Evolutionary conservation across 2,329 filamentous ascomycete genomes (phyloP).

Genomic region (Tolypocladium paradoxum): DNA sequence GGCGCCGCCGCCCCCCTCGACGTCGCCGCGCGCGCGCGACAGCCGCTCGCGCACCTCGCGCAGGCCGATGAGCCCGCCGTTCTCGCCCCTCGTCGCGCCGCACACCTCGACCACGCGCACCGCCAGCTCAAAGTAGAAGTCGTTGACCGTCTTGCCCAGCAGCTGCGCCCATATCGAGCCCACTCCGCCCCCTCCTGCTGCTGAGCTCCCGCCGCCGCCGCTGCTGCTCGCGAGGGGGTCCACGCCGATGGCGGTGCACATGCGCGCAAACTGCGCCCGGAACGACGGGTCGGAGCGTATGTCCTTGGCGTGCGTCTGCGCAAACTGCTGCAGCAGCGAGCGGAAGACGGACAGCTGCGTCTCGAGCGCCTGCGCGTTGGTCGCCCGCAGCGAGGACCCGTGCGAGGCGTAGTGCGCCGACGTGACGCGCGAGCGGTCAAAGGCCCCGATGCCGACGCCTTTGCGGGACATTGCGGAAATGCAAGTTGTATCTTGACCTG

Average conservation of each 20-base stretch:
- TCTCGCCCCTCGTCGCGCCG: conserved; percentile 73
- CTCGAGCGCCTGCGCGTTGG: conserved; percentile 75
- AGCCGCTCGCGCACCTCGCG: conserved; percentile 70
- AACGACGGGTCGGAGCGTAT: conserved; percentile 94
- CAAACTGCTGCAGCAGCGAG: conserved; percentile 88
- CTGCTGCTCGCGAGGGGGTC: conserved; percentile 64
- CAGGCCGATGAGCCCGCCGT: conserved; percentile 83
- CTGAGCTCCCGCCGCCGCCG: conserved; percentile 24
- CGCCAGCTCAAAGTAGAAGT: conserved; percentile 97
- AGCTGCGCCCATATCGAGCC: conserved; percentile 87
- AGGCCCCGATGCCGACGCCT: conserved; percentile 83
- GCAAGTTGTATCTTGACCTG: neutral
- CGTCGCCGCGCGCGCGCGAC: conserved; percentile 29
- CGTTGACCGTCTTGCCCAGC: conserved; percentile 82
- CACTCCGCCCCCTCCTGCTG: conserved; percentile 20
- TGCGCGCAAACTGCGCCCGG: conserved; percentile 92
- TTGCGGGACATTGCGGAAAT: conserved; percentile 52
- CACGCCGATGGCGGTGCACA: conserved; percentile 95
- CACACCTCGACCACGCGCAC: conserved; percentile 95
- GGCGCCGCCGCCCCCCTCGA: conserved; percentile 57
- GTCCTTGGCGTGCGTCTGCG: conserved; percentile 85
- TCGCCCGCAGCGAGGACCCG: conserved; percentile 74
- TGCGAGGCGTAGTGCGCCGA: conserved; percentile 85
- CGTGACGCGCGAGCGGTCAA: conserved; percentile 74
- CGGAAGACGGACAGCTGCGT: conserved; percentile 96